Evolutionary conservation across 129 eudicot species (phyloP).

Genomic region (Logfia minima): DNA sequence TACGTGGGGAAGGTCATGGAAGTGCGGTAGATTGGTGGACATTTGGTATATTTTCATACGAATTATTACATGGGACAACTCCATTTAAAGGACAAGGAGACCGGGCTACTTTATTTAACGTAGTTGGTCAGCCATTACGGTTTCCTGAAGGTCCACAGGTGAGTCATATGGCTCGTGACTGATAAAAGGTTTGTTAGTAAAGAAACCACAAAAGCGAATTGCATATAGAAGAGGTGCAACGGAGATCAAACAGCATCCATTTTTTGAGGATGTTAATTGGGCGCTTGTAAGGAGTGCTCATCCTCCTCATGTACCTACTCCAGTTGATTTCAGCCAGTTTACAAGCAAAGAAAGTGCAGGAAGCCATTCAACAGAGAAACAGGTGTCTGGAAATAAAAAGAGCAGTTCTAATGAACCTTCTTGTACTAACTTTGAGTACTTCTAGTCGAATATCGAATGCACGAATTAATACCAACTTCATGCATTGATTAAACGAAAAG

Average conservation of each 20-base stretch:
- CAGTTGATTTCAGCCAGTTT: constrained; percentile 22
- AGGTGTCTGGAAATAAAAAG: constrained; percentile 11
- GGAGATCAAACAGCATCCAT: constrained; percentile 27
- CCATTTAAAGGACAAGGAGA: constrained; percentile 25
- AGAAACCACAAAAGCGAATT: constrained; percentile 27
- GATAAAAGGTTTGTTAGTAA: constrained; percentile 27
- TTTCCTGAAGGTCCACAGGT: constrained; percentile 25
- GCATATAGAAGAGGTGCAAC: constrained; percentile 29
- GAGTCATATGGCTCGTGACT: constrained; percentile 20
- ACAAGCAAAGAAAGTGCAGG: constrained; percentile 19
- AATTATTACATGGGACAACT: constrained; percentile 23
- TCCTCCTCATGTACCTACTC: constrained; percentile 26
- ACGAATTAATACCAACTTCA: neutral
- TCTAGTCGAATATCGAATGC: constrained; percentile 8
- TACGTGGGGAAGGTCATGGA: constrained; percentile 27
- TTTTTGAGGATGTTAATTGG: constrained; percentile 23
- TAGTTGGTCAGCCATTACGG: constrained; percentile 22
- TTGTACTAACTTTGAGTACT: constrained; percentile 28
- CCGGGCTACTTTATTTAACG: constrained; percentile 21
- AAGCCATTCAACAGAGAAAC: constrained; percentile 4
- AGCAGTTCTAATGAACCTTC: constrained; percentile 28
- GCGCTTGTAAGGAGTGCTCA: constrained; percentile 26
- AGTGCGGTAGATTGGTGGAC: constrained; percentile 30
- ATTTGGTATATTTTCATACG: constrained; percentile 24
- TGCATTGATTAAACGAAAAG: neutral